Conservation (phyloP, 768 basidiomycete species). For the Pleurotus giganteus region DNA sequence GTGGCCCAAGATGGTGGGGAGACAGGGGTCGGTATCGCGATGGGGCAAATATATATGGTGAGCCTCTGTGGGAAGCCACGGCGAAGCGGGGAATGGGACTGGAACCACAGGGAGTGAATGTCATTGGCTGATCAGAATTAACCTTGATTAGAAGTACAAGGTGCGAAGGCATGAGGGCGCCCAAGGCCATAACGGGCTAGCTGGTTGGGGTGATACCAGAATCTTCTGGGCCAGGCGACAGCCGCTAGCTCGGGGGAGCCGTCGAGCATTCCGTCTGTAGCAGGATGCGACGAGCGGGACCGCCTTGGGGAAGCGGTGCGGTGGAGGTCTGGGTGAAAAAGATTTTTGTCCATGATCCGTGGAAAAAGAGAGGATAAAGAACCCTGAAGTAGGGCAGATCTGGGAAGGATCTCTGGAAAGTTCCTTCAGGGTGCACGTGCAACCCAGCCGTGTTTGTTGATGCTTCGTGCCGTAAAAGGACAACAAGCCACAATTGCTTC, state of each 20-base stretch:
- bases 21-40: background rate
- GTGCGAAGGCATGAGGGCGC: conserved; percentile 27
- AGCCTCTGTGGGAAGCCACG: background rate
- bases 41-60: background rate
- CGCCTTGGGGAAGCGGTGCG: background rate
- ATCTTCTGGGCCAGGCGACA: conserved; percentile 11
- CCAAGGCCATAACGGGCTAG: conserved; percentile 22
- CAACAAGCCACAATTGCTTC: conserved; percentile 46
- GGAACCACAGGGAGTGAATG: background rate
- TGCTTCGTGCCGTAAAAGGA: conserved; percentile 50
- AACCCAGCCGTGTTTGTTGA: conserved; percentile 47
- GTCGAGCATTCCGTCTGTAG: too few relatives aligned
- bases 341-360: background rate
- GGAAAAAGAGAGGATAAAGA: conserved; percentile 31
- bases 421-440: conserved; percentile 46
- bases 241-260: too few relatives aligned
- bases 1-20: background rate
- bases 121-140: conserved; percentile 31
- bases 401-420: conserved; percentile 35
- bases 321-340: background rate
- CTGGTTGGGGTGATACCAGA: conserved; percentile 17
- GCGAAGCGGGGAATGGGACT: conserved; percentile 4
- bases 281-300: background rate
- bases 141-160: conserved; percentile 16
- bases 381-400: conserved; percentile 33